Base-by-base conservation (phyloP, 75 land plant species). In the Selaginella moellendorffii region DNA sequence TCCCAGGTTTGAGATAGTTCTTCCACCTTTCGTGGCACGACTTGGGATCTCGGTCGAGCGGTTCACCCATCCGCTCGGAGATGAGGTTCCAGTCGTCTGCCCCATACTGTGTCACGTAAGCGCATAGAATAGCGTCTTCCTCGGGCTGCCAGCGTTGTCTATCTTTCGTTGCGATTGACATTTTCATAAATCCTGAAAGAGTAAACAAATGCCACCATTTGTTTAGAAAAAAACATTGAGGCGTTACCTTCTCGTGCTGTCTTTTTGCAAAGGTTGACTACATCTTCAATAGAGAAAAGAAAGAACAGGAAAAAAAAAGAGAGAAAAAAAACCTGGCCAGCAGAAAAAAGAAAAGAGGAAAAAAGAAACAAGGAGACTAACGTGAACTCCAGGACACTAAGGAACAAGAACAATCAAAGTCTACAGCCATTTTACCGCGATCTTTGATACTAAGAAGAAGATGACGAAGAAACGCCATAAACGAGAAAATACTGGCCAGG, bases 11-110 rank as follows among this genome's bases (percentile, higher is more conserved):
- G 19, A 86, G 80, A 74, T 86, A 86, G 67, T 86, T 86, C 72
- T 86, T 86, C 90, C 90, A 86, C 54, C 90, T 58, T 68, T 86
- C 87, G 14, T 78, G 53, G 62, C 87, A 86, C 31, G 90, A 86
- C 52, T 86, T 86, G 54, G 87, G 81, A 60, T 83, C 90, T 20
- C 90, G 61, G 62, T 83, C 69, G 24, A 83, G 77, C 53, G 68
- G 52, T 10, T 63, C 66, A 62, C 69, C 74, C 83, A 81, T 81
- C 46, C 90, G 87, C 70, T 83, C 78, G 26, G 84, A 86, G 0
- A 86, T 72, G 21, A 83, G 82, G 65, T 76, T 63, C 90, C 90
- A 86, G 60, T 86, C 90, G 17, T 73, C 58, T 0, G 90, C 78
- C 1, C 90, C 90, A 65, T 79, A 83, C 59, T 80, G 80, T 52